Evolutionary conservation across 768 basidiomycete species (phyloP), one percentile per base, ranked within the genome.

Genomic region (Calvatia gigantea): DNA sequence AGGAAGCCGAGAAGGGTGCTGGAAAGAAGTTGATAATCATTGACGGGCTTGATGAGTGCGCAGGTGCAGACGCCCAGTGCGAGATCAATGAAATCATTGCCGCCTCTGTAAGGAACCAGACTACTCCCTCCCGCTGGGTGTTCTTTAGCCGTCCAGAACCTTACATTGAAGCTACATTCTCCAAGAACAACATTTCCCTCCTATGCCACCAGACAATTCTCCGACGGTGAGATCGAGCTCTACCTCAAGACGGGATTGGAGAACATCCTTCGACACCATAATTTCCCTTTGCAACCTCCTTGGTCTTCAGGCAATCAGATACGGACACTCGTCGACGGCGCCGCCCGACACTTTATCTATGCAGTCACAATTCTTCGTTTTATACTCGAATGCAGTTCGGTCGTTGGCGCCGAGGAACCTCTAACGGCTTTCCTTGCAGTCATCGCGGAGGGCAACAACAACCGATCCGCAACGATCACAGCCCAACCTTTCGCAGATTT

Each of bases 91-190:
- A 33, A 3, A 43, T 52, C 17, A 29, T 52, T 14, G 28, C 51
- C 11, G 28, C 9, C 2, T 41, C 51, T 6, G 41, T 31, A 4
- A 15, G 41, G 12, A 6, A 19, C 1, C 28, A 32, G 5, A 14
- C 51, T 21, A 41, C 51, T 4, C 39, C 51, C 12, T 15, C 43
- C 3, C 23, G 14, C 1, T 52, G 51, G 51, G 39, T 31, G 2
- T 43, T 52, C 29, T 43, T 52, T 29, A 52, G 51, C 23, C 51
- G 41, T 6, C 51, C 51, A 1, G 39, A 52, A 21, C 19, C 41
- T 3, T 29, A 52, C 3, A 52, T 51, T n/a, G 14, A 31, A 2
- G 41, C 28, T 6, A 43, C 51, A 11, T 52, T 52, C 15, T 4
- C 15, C 21, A 27, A 31, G n/a, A 9, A 15, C 1, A 15, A 31